Base-by-base conservation (phyloP, 2,329 filamentous ascomycete genomes). In the Lasiodiplodia citricola region DNA sequence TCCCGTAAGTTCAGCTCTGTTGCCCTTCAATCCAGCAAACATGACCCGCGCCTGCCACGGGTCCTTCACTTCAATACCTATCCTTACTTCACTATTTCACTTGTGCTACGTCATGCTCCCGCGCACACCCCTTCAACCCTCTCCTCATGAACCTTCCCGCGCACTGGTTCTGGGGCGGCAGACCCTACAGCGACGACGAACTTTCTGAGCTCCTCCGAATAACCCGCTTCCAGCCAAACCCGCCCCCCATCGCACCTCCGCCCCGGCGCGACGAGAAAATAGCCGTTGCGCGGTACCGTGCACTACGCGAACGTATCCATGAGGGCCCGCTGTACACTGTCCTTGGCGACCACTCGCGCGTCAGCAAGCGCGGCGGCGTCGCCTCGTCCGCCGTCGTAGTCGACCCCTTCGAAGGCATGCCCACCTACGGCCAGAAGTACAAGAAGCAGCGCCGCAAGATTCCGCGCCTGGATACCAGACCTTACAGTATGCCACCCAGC, bases 321-420 rank as follows among this genome's bases (percentile, higher is more conserved):
- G 85, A 88, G 57, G 88, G 88, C 0, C 87, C 88, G 0, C 85
- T 88, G 70, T 90, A 88, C 77, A 85, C 86, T 0, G 81, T 87
- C 21, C 80, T 88, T 5, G 84, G 81, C 69, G 80, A 86, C 74
- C 81, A 83, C 68, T 81, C 73, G 79, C 82, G 73, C 76, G 82
- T 74, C 71, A 75, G 78, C 70, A 75, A 84, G 71, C 78, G 78
- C 70, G 70, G 75, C 72, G 23, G 74, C 73, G n/a, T 74, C 14
- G 76, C 76, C 55, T 74, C 74, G 8, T 73, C 74, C 14, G 60
- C 60, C 28, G 60, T 64, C 60, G 73, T 80, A 0, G 87, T 89
- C 73, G 87, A 90, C 75, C 86, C 88, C 2, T 90, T 90, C 73
- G 83, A 85, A 54, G 86, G 87, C 67, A 89, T 89, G 77, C 86